Percentiles rank a stretch among this genome's conserved stretches.
Conservation (phyloP, 2,329 filamentous ascomycete species). For the Phialophora tarda region DNA sequence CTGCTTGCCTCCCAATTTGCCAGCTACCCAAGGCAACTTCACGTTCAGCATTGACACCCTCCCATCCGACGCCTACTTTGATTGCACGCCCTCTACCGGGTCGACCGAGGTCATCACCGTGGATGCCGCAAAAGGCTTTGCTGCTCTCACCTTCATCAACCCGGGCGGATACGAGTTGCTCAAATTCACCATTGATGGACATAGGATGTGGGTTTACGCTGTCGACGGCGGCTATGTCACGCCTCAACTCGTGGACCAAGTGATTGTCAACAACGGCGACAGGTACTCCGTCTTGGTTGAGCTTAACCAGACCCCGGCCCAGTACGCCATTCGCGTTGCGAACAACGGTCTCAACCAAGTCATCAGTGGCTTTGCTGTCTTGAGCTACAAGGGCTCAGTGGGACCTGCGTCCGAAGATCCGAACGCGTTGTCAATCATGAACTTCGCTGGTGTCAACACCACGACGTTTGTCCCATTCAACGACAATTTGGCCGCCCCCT, state of each 20-base stretch:
- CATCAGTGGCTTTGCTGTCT: slow-evolving; percentile 58
- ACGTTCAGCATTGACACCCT: slow-evolving; percentile 49
- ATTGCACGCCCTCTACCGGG: slow-evolving; percentile 37
- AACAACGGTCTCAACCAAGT: slow-evolving; percentile 60
- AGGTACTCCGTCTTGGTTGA: slow-evolving; percentile 51
- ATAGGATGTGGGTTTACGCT: slow-evolving; percentile 53
- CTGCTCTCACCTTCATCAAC: slow-evolving; percentile 50
- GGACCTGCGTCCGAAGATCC: slow-evolving; percentile 36
- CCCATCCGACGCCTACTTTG: slow-evolving; percentile 53
- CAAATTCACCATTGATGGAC: slow-evolving; percentile 52
- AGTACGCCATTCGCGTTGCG: slow-evolving; percentile 57
- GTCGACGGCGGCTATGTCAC: slow-evolving; percentile 53
- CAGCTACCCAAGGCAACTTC: slow-evolving; percentile 44
- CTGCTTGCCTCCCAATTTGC: slow-evolving; percentile 45
- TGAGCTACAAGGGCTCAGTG: slow-evolving; percentile 50
- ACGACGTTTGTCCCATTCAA: slow-evolving; percentile 53
- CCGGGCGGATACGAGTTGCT: slow-evolving; percentile 45
- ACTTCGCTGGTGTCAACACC: slow-evolving; percentile 55
- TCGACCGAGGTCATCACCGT: slow-evolving; percentile 40
- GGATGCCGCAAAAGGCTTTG: slow-evolving; percentile 44
- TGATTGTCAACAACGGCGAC: slow-evolving; percentile 48
- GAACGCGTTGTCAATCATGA: slow-evolving; percentile 54
- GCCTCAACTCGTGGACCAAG: slow-evolving; percentile 47
- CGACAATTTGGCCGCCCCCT: slow-evolving; percentile 53
- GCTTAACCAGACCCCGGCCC: slow-evolving; percentile 46